These are phyloP conservation scores for Jatropha podagrica DNA, from an alignment of 441 rosid species.

Conservation along the genomic window DNA sequence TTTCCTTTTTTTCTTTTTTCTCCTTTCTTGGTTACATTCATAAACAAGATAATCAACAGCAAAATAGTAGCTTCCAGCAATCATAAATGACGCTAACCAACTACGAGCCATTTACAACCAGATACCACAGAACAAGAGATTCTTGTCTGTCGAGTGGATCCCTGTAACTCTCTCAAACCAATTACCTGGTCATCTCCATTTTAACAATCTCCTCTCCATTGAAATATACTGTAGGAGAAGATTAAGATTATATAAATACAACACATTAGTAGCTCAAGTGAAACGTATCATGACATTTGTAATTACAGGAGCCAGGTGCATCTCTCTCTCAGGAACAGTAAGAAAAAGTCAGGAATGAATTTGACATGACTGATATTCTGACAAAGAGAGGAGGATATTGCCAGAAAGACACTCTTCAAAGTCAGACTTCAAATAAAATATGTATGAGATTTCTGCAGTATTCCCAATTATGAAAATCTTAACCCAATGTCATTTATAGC, in stretches of 20 bases:
- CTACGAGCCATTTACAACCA: constrained; percentile 68
- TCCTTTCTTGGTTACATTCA: not conserved
- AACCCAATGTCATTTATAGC: not conserved
- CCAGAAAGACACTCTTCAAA: not conserved
- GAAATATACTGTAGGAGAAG: constrained; percentile 52
- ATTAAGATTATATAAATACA: not conserved
- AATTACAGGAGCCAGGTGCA: not conserved
- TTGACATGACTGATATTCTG: not conserved
- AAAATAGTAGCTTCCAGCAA: constrained; percentile 70
- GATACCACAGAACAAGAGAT: constrained; percentile 60
- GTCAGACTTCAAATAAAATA: not conserved
- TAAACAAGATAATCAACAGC: constrained; percentile 34
- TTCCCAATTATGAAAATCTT: not conserved
- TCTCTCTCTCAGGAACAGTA: not conserved
- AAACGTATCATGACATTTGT: not conserved
- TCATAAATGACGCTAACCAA: constrained; percentile 59
- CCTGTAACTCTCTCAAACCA: constrained; percentile 76
- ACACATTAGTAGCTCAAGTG: not conserved
- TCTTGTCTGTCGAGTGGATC: constrained; percentile 83
- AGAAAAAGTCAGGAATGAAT: not conserved
- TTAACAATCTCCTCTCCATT: constrained; percentile 74
- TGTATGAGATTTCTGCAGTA: not conserved
- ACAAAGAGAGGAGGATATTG: not conserved
- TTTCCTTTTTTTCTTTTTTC: not conserved
- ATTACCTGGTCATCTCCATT: constrained; percentile 75